Percentiles rank a stretch among this genome's conserved stretches.
phyloP scores from a whole-genome alignment of 345 rosid species.

The Acer yangbiense region DNA sequence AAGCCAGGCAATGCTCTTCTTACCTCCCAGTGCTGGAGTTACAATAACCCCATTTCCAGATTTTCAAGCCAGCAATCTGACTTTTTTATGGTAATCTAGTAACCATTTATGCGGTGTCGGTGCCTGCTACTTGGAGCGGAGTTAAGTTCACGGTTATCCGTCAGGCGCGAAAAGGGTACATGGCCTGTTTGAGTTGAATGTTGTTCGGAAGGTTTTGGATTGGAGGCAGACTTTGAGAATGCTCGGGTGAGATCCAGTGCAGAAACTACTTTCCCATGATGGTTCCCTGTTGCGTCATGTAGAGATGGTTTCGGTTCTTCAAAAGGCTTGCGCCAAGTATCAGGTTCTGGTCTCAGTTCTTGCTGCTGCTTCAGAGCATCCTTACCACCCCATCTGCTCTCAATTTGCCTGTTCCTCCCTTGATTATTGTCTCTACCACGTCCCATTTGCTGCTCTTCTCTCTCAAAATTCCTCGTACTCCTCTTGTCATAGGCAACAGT shows the following conservation, averaged over 20 bases:
- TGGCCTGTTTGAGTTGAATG: constrained; percentile 19
- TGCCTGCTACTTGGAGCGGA: constrained; percentile 9
- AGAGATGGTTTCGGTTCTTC: constrained; percentile 20
- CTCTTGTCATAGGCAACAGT: constrained; percentile 11
- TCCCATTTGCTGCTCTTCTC: constrained; percentile 17
- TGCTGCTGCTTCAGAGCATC: constrained; percentile 13
- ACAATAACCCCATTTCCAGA: neutral
- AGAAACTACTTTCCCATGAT: constrained; percentile 27
- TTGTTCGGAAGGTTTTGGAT: constrained; percentile 11
- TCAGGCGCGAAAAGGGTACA: constrained; percentile 30
- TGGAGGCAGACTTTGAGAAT: constrained; percentile 31
- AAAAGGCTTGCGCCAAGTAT: constrained; percentile 27
- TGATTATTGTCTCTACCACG: constrained; percentile 15
- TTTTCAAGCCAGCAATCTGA: neutral
- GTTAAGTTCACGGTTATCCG: constrained; percentile 13
- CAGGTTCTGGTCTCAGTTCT: constrained; percentile 20
- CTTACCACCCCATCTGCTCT: constrained; percentile 19
- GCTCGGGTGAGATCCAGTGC: constrained; percentile 28
- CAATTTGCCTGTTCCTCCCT: constrained; percentile 19
- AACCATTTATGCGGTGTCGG: constrained; percentile 15
- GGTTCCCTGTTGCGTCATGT: neutral
- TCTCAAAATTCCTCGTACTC: constrained; percentile 19
- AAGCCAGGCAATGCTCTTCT: neutral
- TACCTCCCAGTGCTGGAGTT: neutral
- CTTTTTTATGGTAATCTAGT: neutral